Evolutionary conservation across 306 rosid genomes (phyloP), one percentile per base, ranked within the genome.

Genomic region (Carpinus viminea): DNA sequence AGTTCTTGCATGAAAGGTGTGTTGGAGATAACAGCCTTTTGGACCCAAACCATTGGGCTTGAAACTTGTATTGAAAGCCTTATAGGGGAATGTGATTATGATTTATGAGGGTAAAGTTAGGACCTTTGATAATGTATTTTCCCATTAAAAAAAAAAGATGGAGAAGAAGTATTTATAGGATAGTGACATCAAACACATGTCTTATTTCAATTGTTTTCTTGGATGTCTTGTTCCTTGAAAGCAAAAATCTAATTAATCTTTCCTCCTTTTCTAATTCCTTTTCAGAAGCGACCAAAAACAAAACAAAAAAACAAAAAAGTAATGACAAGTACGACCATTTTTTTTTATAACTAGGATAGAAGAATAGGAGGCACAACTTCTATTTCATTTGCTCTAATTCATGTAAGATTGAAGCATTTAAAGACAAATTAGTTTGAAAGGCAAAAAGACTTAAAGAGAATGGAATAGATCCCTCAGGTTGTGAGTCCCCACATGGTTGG

Each of bases 381-480:
- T 53, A 56, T 54, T 5, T 16, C 68, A 36, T 57, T 7, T 17
- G 38, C 52, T 71, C 41, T 71, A 43, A 20, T 45, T 15, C 18
- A 16, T 56, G 11, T 20, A 55, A 74, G 18, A 59, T 57, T 57
- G 12, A 57, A 57, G 65, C 31, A 53, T 7, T 48, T 57, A 57
- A 57, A 24, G 8, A 26, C 2, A 60, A 41, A 26, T n/a, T 31
- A 13, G 28, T 12, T 62, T 15, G 9, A 26, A 5, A 26, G 0
- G n/a, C 5, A 13, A 55, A 28, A 31, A 43, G 26, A 74, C 26
- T 79, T 74, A 88, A n/a, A 5, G 48, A 56, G 52, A 38, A 48
- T 66, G 89, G 77, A 94, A 94, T 64, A 94, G 90, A 76, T 85
- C 78, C 54, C 68, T 80, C 2, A 92, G 66, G 73, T 80, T 89